A percentile compares a stretch with the other conserved stretches of the same genome.
Conservation (phyloP, 805 yeast species). For the Wickerhamiella hasegawae region DNA sequence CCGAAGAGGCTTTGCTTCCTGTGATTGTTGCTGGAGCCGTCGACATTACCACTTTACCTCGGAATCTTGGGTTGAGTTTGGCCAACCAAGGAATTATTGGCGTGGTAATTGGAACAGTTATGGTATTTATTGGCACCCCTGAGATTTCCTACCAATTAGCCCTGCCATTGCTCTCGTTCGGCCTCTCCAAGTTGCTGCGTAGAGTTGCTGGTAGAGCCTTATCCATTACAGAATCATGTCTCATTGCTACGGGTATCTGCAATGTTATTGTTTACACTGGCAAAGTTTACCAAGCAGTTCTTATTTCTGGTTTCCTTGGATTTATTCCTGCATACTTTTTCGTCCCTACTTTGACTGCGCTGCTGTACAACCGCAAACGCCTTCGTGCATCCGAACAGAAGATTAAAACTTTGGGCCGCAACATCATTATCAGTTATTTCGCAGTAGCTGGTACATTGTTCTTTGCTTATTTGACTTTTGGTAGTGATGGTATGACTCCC, state of each 20-base stretch:
- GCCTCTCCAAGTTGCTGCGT: neutral
- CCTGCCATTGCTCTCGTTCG: neutral
- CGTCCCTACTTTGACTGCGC: neutral
- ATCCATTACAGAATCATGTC: conserved; percentile 2
- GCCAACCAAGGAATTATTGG: conserved; percentile 1
- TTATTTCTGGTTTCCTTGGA: neutral
- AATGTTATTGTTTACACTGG: neutral
- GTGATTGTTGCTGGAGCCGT: neutral
- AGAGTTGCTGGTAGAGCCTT: conserved; percentile 1
- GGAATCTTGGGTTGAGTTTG: neutral
- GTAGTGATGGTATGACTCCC: neutral
- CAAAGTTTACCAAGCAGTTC: neutral
- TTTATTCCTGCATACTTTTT: conserved; percentile 1
- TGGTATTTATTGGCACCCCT: neutral
- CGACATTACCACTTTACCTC: neutral
- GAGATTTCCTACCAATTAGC: neutral
- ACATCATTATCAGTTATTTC: conserved; percentile 8
- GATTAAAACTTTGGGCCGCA: conserved; percentile 1
- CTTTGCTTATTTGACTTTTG: neutral
- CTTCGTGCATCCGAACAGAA: neutral
- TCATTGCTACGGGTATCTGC: conserved; percentile 1
- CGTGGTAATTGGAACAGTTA: neutral
- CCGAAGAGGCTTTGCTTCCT: neutral
- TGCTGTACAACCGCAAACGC: neutral
- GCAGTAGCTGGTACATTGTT: conserved; percentile 4